Conservation (phyloP, 169 alveolate genomes). For the Cryptosporidium muris region DNA sequence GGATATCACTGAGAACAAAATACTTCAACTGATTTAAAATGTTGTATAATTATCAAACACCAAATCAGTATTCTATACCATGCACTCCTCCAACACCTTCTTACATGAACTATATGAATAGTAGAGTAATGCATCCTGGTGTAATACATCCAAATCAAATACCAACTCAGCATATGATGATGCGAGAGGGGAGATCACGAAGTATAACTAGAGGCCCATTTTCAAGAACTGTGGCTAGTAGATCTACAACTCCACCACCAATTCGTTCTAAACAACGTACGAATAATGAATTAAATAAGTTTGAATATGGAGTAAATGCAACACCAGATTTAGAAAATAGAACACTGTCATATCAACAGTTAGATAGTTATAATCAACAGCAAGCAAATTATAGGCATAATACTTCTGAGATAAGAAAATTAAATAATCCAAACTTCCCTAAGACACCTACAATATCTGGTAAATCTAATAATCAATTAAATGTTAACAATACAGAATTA, state of each 20-base stretch:
- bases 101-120: no score
- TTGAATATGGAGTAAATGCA: background rate
- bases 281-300: constrained; percentile 13
- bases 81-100: no score
- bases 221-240: constrained; percentile 61
- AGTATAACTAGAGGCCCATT: constrained; percentile 67
- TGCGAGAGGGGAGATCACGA: constrained; percentile 54
- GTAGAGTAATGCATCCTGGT: no score
- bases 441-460: background rate
- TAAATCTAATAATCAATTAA: constrained; percentile 7
- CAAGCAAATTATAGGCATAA: background rate
- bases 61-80: no score
- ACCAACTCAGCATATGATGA: constrained; percentile 50
- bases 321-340: constrained; percentile 26
- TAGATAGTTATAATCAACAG: constrained; percentile 4
- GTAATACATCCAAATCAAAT: constrained; percentile 14
- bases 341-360: constrained; percentile 29
- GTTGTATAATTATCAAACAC: no score
- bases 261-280: constrained; percentile 4
- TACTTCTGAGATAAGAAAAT: background rate
- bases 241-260: constrained; percentile 70
- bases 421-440: constrained; percentile 7
- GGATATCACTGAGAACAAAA: no score
- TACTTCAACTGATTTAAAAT: no score
- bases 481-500: constrained; percentile 54